Base-by-base conservation (phyloP, 164 flowering plant species). In the Buxus sempervirens region DNA sequence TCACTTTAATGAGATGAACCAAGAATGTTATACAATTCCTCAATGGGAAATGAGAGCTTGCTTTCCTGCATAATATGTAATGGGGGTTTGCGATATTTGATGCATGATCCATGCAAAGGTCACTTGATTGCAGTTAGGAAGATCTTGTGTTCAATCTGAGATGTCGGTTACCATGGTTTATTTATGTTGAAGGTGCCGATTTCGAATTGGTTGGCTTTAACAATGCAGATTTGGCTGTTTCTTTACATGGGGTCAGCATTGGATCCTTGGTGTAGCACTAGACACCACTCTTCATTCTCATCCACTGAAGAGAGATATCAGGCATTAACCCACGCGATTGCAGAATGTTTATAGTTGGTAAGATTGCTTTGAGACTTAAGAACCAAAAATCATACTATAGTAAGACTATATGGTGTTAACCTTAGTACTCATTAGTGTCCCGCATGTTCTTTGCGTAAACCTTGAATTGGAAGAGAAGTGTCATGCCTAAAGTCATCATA, bases 171-270 rank as follows among this genome's bases (percentile, higher is more conserved):
- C 89, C 88, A 82, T 91, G 88, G 82, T 93, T 90, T 91, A 75
- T 88, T 82, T 81, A 73, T 86, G 76, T 80, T 85, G 79, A 88
- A 90, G 84, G 88, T 91, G 88, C 91, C 97, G 71, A 85, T 85
- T 84, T 87, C 88, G 95, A 87, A 86, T 88, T 95, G 94, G 97
- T 88, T 96, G 99, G 96, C 97, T 96, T 89, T 83, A 90, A 89
- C 89, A 96, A 82, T 96, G 99, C 99, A 96, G 98, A 96, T 96
- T 77, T 85, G 94, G 90, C 88, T 83, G 83, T 82, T 88, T 79
- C 82, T 87, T 84, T 84, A 77, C 85, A 77, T 82, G 95, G 91
- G 86, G 86, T 82, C 90, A 78, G 85, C 90, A 83, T 88, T 86
- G 88, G 88, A 86, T 81, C 88, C 87, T 88, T 86, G 93, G 90